Evolutionary conservation across 148 eudicot species (phyloP).

Genomic region (Dysphania ambrosioides): DNA sequence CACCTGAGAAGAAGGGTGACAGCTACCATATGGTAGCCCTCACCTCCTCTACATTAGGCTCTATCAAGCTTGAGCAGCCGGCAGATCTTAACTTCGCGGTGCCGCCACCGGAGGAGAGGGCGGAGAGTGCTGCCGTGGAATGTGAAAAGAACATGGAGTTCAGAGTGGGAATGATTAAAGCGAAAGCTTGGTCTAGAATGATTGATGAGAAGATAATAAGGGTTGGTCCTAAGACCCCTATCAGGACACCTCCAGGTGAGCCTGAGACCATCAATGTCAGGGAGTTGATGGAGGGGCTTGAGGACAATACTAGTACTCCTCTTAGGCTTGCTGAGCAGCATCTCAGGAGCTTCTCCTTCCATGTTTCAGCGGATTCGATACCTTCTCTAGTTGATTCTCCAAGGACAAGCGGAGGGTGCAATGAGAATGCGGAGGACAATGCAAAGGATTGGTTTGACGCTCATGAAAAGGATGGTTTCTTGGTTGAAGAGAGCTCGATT

Average conservation of each 20-base stretch:
- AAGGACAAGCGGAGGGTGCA: conserved; percentile 9
- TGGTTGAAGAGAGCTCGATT: conserved; percentile 13
- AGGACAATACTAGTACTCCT: conserved; percentile 47
- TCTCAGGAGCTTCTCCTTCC: conserved; percentile 60
- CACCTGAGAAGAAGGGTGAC: conserved; percentile 41
- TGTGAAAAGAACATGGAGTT: conserved; percentile 39
- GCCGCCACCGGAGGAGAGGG: not conserved
- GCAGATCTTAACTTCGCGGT: conserved; percentile 3
- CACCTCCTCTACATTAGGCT: conserved; percentile 64
- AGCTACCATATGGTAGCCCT: conserved; percentile 67
- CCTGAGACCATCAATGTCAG: conserved; percentile 76
- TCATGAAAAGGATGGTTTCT: conserved; percentile 25
- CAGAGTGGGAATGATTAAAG: conserved; percentile 57
- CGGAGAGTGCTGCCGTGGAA: conserved; percentile 12
- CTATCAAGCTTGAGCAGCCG: conserved; percentile 45
- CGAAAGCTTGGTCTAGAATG: conserved; percentile 86
- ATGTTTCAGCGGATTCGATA: conserved; percentile 31
- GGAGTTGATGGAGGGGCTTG: conserved; percentile 93
- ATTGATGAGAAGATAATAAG: conserved; percentile 57
- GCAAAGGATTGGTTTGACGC: conserved; percentile 27
- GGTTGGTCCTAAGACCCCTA: conserved; percentile 56
- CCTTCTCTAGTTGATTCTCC: conserved; percentile 31
- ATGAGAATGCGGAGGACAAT: not conserved
- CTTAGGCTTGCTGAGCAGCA: conserved; percentile 39
- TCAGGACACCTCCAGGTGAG: conserved; percentile 68